phyloP scores from a whole-genome alignment of 2,329 filamentous ascomycete genomes.

The Fusarium chaquense region DNA sequence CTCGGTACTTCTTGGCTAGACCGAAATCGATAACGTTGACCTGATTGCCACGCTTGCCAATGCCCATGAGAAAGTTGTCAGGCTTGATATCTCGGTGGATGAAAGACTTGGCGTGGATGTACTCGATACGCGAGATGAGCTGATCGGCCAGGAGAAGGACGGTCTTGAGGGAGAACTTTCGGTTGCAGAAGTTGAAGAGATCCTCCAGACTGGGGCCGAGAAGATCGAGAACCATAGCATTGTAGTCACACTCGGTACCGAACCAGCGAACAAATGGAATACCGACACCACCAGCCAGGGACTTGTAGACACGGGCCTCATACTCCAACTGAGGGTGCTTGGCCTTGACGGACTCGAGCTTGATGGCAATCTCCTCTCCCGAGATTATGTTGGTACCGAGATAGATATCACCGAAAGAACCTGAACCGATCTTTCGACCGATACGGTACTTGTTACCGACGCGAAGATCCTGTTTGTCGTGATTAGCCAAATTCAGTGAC shows the following conservation, averaged over 20 bases:
- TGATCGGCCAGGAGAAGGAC: conserved; percentile 96
- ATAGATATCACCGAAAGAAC: conserved; percentile 98
- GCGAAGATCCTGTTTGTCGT: conserved; percentile 81
- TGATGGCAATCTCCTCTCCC: conserved; percentile 99
- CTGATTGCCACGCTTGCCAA: conserved; percentile 98
- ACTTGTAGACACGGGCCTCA: conserved; percentile 93
- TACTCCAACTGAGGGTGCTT: conserved; percentile 99
- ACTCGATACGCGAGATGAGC: conserved; percentile 98
- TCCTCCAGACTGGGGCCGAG: conserved; percentile 96
- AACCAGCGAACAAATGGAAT: conserved; percentile 99
- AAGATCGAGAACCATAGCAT: conserved; percentile 98
- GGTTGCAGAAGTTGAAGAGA: conserved; percentile 99
- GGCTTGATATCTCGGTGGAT: conserved; percentile 99
- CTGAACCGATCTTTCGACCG: conserved; percentile 98
- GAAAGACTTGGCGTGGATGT: conserved; percentile 99
- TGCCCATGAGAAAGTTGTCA: conserved; percentile 99
- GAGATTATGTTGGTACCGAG: conserved; percentile 99
- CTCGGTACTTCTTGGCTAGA: conserved; percentile 99
- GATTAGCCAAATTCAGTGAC: conserved; percentile 33
- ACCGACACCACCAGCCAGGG: conserved; percentile 93
- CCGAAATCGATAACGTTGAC: conserved; percentile 99
- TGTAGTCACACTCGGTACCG: conserved; percentile 99
- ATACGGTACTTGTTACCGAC: conserved; percentile 99
- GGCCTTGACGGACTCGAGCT: conserved; percentile 99
- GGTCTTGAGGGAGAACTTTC: conserved; percentile 99